Percentiles rank a stretch among this genome's conserved stretches.
phyloP scores from a whole-genome alignment of 2,329 filamentous ascomycete species.

The Bisporella sp. region DNA sequence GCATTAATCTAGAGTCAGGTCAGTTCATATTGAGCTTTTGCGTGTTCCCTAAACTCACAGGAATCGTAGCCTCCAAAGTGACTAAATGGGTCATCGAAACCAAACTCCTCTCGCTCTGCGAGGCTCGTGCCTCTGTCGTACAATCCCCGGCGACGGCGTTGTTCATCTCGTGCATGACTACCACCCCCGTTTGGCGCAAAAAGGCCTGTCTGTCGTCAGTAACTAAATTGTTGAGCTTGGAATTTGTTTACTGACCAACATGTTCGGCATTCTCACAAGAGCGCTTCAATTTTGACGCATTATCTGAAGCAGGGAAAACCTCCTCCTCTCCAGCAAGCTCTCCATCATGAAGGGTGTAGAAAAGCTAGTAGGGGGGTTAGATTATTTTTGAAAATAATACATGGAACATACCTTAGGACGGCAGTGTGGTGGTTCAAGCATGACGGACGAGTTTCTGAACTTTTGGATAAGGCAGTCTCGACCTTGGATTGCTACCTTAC shows the following conservation, averaged over 20 bases:
- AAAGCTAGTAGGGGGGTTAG: slow-evolving; percentile 40
- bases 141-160: slow-evolving; percentile 63
- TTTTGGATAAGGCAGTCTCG: slow-evolving; percentile 87
- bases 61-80: background rate
- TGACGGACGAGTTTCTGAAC: slow-evolving; percentile 94
- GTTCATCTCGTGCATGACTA: slow-evolving; percentile 66
- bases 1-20: no score
- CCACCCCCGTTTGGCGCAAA: slow-evolving; percentile 69
- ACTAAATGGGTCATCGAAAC: background rate
- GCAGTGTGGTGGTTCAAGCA: slow-evolving; percentile 76
- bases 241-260: slow-evolving; percentile 51
- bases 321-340: slow-evolving; percentile 69
- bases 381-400: slow-evolving; percentile 26
- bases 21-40: no score
- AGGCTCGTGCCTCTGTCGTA: slow-evolving; percentile 76
- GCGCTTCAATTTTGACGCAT: slow-evolving; percentile 78
- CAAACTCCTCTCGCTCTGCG: slow-evolving; percentile 37
- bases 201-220: slow-evolving; percentile 46
- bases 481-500: slow-evolving; percentile 88
- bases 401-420: slow-evolving; percentile 63
- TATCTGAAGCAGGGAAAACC: slow-evolving; percentile 71
- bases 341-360: slow-evolving; percentile 42
- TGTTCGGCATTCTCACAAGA: slow-evolving; percentile 83
- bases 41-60: no score
- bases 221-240: no score